Base-by-base conservation (phyloP, 345 rosid genomes). In the Lumnitzera racemosa region DNA sequence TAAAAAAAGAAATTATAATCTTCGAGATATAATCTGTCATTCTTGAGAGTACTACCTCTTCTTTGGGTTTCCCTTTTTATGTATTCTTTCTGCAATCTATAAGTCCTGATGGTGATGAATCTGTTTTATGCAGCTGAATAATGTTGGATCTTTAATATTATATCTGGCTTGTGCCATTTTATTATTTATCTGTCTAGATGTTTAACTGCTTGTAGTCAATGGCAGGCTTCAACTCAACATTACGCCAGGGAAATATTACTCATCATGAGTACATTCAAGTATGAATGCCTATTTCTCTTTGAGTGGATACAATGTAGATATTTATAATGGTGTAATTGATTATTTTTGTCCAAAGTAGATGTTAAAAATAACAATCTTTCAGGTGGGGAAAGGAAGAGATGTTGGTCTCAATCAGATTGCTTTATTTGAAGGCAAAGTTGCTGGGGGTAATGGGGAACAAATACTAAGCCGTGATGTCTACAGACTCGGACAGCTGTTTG, bases 251-350 rank as follows among this genome's bases (percentile, higher is more conserved):
- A 64, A 94, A 94, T 82, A 53, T 94, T 67, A 94, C 99, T 57
- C 99, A 94, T 78, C 99, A 94, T 61, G 99, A 94, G 74, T 94
- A 94, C 73, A 90, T 94, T 70, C 99, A 94, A 85, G 98, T 89
- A 63, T 36, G 66, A 8, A 49, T 54, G 46, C 63, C 41, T 15
- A 15, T 41, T 12, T 17, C 10, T 62, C 49, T 48, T 11, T 60
- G 47, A 54, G 2, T 57, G 60, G 16, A n/a, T 15, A 17, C 46
- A 13, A 15, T 11, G 47, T 41, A 36, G 43, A 36, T 36, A 36
- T 36, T 36, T 36, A 36, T 36, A 36, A 9, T 36, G 43, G 43
- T 36, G 43, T 36, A 36, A 9, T 5, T 36, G 43, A 36, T 36
- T 36, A 36, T 36, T 36, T 36, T 36, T 36, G 43, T 36, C 43